Evolutionary conservation across 2,329 filamentous ascomycete species (phyloP).

Genomic region (Aspergillus clavatus): DNA sequence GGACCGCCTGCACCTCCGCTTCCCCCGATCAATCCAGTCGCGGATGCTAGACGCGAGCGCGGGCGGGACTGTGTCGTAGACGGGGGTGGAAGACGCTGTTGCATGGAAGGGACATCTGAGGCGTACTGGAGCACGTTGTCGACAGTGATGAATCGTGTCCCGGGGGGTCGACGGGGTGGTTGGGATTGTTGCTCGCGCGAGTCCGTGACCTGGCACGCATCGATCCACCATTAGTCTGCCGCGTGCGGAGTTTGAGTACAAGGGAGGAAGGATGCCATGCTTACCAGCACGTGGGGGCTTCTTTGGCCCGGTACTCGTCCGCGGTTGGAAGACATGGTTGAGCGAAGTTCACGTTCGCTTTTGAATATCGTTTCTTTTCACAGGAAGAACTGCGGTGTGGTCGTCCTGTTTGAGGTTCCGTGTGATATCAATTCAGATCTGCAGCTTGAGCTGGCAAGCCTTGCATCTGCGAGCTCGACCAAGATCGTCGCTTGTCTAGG

Average conservation of each 20-base stretch:
- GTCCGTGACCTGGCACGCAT: constrained; percentile 38
- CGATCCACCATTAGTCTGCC: constrained; percentile 8
- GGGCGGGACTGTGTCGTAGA: constrained; percentile 24
- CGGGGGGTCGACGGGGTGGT: constrained; percentile 26
- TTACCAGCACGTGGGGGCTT: constrained; percentile 44
- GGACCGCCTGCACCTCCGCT: constrained; percentile 45
- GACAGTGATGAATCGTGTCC: constrained; percentile 76
- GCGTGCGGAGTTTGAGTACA: constrained; percentile 3
- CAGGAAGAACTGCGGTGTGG: too few relatives aligned
- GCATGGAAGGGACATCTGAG: constrained; percentile 90
- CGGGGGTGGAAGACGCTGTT: constrained; percentile 65
- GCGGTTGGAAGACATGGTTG: constrained; percentile 26
- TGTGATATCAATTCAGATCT: too few relatives aligned
- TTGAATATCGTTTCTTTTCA: too few relatives aligned
- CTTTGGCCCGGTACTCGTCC: constrained; percentile 35
- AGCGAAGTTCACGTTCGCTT: background rate
- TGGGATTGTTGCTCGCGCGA: constrained; percentile 38
- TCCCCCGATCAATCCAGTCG: constrained; percentile 25
- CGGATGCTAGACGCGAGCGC: constrained; percentile 30
- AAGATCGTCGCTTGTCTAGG: too few relatives aligned
- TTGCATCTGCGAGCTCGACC: too few relatives aligned
- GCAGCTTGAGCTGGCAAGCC: too few relatives aligned
- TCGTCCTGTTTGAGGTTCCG: too few relatives aligned
- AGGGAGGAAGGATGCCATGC: constrained; percentile 6
- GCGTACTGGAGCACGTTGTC: constrained; percentile 93